phyloP scores from a whole-genome alignment of 768 basidiomycete genomes.

The Lactarius evosmus region DNA sequence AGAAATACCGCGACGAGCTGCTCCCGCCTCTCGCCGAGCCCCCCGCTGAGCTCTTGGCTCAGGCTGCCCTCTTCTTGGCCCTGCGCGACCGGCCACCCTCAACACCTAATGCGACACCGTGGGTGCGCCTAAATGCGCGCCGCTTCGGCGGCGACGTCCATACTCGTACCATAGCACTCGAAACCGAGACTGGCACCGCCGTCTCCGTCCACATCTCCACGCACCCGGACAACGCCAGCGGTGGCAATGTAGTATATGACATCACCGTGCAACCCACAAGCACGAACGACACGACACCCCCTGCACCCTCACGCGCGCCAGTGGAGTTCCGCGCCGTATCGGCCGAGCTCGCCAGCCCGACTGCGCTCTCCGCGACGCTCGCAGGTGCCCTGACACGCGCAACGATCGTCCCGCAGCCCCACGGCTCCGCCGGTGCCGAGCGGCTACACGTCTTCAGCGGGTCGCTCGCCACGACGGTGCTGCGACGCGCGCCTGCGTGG shows the following conservation, averaged over 20 bases:
- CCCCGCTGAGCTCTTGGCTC: slow-evolving; percentile 62
- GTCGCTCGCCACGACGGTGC: slow-evolving; percentile 61
- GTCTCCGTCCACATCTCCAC: slow-evolving; percentile 45
- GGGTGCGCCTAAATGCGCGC: slow-evolving; percentile 66
- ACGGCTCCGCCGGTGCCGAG: slow-evolving; percentile 53
- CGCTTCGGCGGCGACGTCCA: slow-evolving; percentile 76
- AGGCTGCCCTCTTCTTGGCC: slow-evolving; percentile 73
- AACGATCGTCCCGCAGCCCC: slow-evolving; percentile 74
- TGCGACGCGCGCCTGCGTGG: slow-evolving; percentile 71
- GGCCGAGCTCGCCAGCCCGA: slow-evolving; percentile 54
- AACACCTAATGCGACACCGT: slow-evolving; percentile 46
- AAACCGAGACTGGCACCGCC: slow-evolving; percentile 48
- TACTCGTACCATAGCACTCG: slow-evolving; percentile 59
- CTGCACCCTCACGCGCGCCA: slow-evolving; percentile 15
- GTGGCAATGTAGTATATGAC: slow-evolving; percentile 39
- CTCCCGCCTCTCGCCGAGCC: slow-evolving; percentile 66
- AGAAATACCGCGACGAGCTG: slow-evolving; percentile 84
- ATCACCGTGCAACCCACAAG: slow-evolving; percentile 47
- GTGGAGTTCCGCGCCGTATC: slow-evolving; percentile 48
- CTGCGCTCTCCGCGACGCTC: slow-evolving; percentile 53
- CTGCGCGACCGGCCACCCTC: slow-evolving; percentile 55
- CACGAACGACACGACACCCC: too few relatives aligned
- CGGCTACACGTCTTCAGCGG: slow-evolving; percentile 71
- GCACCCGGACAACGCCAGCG: slow-evolving; percentile 32
- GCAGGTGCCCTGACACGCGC: slow-evolving; percentile 47